Percentiles rank a stretch among this genome's conserved stretches.
These are phyloP conservation scores for Corylus heterophylla DNA, from an alignment of 306 rosid species.

Conservation along the genomic window DNA sequence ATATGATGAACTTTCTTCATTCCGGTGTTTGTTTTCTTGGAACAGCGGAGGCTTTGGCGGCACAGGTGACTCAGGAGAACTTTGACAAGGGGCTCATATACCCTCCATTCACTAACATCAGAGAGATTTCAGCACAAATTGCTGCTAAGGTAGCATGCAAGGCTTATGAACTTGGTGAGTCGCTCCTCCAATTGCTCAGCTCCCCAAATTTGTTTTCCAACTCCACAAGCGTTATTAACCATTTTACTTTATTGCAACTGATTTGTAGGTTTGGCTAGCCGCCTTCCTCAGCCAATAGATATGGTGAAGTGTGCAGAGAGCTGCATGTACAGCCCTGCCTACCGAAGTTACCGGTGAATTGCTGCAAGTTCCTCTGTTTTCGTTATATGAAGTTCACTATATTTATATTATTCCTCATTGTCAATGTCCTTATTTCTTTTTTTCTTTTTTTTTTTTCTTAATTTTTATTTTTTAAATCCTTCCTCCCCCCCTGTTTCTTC, in stretches of 20 bases:
- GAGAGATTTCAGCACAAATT: constrained; percentile 90
- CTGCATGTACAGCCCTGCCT: constrained; percentile 85
- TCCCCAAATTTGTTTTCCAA: neutral
- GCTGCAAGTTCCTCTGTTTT: neutral
- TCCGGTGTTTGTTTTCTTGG: constrained; percentile 26
- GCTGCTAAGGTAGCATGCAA: constrained; percentile 90
- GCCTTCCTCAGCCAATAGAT: constrained; percentile 84
- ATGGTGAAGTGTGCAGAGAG: constrained; percentile 79
- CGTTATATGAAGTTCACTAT: neutral
- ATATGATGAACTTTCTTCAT: too few relatives aligned
- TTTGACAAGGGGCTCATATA: constrained; percentile 79
- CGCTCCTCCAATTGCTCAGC: neutral
- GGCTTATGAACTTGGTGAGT: constrained; percentile 88
- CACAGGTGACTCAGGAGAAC: constrained; percentile 67
- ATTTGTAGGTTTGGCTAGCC: constrained; percentile 81
- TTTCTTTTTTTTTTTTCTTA: neutral
- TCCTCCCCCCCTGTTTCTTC: neutral
- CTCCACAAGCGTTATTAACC: constrained; percentile 1
- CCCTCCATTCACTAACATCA: constrained; percentile 85
- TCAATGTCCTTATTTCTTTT: constrained; percentile 1
- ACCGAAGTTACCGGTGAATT: constrained; percentile 66
- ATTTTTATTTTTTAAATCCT: neutral
- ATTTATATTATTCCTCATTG: constrained; percentile 1
- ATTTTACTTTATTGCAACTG: neutral
- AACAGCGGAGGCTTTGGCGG: constrained; percentile 93